These are phyloP conservation scores for Hondaea fermentalgiana DNA, from an alignment of 108 stramenopile genomes.

Conservation along the genomic window DNA sequence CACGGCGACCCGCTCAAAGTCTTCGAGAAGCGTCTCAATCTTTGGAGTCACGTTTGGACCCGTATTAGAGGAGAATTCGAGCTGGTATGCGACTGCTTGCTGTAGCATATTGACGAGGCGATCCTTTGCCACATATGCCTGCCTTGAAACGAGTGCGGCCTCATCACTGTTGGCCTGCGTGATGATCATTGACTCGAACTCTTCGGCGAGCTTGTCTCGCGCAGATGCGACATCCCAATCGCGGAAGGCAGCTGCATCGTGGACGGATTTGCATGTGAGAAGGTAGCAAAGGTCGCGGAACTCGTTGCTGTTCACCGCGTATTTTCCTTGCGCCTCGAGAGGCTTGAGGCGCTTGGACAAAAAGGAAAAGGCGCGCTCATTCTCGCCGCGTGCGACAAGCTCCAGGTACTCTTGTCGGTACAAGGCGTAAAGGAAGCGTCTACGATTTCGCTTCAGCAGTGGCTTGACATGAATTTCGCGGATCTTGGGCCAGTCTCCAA, in stretches of 20 bases:
- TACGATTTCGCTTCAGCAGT: neutral
- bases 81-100: conserved; percentile 4
- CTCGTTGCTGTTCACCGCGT: neutral
- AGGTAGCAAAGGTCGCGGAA: neutral
- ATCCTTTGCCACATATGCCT: neutral
- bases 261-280: conserved; percentile 18
- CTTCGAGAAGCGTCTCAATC: neutral
- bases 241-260: neutral
- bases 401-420: conserved; percentile 8
- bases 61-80: neutral
- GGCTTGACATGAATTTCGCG: neutral
- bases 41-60: neutral
- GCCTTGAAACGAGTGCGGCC: neutral
- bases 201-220: conserved; percentile 3
- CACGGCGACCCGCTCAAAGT: conserved; percentile 3
- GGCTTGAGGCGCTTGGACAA: neutral
- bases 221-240: neutral
- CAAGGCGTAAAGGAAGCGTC: neutral
- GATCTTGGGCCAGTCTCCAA: neutral
- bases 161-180: neutral
- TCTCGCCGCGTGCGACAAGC: neutral
- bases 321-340: neutral
- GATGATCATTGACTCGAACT: neutral
- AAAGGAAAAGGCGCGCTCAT: conserved; percentile 9
- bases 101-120: neutral